Evolutionary conservation across 2,329 filamentous ascomycete genomes (phyloP).

Genomic region (Colletotrichum sp.): DNA sequence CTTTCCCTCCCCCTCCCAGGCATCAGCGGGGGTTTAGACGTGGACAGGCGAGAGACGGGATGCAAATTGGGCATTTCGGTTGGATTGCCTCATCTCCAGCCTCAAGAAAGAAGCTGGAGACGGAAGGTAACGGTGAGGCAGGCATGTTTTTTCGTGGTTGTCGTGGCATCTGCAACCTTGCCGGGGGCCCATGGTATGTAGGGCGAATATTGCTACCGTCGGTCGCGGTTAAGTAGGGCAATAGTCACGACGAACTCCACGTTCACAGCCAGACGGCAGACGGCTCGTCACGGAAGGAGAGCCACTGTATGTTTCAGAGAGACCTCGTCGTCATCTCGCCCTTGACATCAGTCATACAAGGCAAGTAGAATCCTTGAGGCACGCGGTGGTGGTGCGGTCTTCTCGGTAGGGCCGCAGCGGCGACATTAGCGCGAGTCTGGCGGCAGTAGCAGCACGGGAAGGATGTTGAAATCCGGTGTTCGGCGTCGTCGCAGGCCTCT

Average conservation of each 20-base stretch:
- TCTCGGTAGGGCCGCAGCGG: not conserved
- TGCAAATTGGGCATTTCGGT: not conserved
- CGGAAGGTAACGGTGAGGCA: not conserved
- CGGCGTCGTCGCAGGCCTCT: not conserved
- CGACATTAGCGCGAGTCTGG: not conserved
- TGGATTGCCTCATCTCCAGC: not conserved
- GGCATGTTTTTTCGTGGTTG: not conserved
- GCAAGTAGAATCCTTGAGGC: not conserved
- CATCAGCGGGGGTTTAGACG: not conserved
- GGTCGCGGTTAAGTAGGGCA: not conserved
- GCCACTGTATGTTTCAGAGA: not conserved
- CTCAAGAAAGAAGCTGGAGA: not conserved
- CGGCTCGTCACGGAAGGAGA: not conserved
- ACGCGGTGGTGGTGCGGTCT: not conserved
- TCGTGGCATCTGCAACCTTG: not conserved
- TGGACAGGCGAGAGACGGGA: not conserved
- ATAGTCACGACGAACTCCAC: not conserved
- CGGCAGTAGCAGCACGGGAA: not conserved
- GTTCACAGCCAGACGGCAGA: not conserved
- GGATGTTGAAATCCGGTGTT: not conserved
- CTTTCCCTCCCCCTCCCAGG: not conserved
- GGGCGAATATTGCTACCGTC: not conserved
- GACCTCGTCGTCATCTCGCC: not conserved
- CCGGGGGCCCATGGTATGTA: not conserved
- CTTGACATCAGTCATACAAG: not conserved